phyloP scores from a whole-genome alignment of 192 early-diverging fungal genomes.

The Coemansia sp. region DNA sequence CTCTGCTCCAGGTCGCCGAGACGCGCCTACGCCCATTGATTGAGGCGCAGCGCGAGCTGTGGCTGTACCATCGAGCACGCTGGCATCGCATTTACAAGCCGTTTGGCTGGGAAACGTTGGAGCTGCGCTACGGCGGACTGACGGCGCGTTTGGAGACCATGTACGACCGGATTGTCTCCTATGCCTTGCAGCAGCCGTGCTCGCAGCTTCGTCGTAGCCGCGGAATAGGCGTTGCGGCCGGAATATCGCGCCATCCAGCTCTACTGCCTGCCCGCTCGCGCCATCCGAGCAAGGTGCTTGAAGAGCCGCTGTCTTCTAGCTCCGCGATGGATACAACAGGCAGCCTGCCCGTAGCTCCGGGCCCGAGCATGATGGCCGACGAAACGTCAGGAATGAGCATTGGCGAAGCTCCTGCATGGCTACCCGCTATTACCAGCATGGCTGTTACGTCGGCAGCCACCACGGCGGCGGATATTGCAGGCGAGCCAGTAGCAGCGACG shows the following conservation, averaged over 20 bases:
- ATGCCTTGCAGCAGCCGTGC: conserved; percentile 29
- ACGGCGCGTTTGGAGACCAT: conserved; percentile 64
- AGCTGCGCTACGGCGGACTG: conserved; percentile 79
- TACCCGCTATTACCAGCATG: conserved; percentile 16
- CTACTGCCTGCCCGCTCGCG: conserved; percentile 27
- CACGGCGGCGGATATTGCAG: neutral
- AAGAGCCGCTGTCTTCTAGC: neutral
- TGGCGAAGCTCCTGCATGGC: conserved; percentile 35
- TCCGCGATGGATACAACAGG: neutral
- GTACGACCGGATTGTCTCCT: conserved; percentile 65
- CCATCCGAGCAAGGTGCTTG: conserved; percentile 14
- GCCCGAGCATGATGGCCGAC: conserved; percentile 36
- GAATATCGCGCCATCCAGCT: conserved; percentile 40
- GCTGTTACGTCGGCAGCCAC: neutral
- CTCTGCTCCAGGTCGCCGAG: conserved; percentile 57
- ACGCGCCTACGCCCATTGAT: conserved; percentile 58
- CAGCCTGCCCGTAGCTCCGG: conserved; percentile 9
- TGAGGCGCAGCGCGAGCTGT: conserved; percentile 66
- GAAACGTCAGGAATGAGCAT: conserved; percentile 32
- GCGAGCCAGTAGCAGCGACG: conserved; percentile 3
- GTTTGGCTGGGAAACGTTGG: conserved; percentile 83
- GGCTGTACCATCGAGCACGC: conserved; percentile 74
- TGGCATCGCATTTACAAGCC: conserved; percentile 81
- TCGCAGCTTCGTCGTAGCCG: conserved; percentile 36
- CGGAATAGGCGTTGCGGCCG: conserved; percentile 46